These are phyloP conservation scores for Scorias spongiosa DNA, from an alignment of 2,329 filamentous ascomycete genomes.

Conservation along the genomic window DNA sequence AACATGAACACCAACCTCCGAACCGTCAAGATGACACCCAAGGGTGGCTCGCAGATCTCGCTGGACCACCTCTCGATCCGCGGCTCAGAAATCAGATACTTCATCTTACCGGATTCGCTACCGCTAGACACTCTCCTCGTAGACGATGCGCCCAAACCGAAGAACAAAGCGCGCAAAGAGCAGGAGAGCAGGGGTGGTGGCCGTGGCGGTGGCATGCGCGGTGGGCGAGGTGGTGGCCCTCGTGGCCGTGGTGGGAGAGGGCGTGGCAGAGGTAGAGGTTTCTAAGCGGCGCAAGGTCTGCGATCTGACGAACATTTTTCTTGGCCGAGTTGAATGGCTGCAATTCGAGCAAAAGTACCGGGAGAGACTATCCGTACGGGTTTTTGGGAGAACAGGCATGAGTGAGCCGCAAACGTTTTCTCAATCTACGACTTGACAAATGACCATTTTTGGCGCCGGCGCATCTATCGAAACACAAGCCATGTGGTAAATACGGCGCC, in stretches of 20 bases:
- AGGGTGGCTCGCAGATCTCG: conserved; percentile 70
- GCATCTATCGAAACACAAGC: no score
- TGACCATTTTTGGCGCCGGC: no score
- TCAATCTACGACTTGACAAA: no score
- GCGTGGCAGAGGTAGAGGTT: background rate
- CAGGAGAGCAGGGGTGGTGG: conserved; percentile 28
- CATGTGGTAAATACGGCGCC: no score
- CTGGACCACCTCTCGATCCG: conserved; percentile 95
- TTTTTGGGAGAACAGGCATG: no score
- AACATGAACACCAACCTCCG: conserved; percentile 97
- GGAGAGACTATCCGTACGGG: no score
- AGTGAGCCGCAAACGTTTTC: no score
- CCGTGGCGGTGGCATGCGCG: conserved; percentile 34
- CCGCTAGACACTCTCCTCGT: conserved; percentile 90
- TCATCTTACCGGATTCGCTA: conserved; percentile 88
- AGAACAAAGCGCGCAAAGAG: conserved; percentile 99
- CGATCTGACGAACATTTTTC: no score
- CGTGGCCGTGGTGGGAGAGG: conserved; percentile 9
- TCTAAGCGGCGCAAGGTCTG: background rate
- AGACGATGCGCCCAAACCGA: conserved; percentile 93
- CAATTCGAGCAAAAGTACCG: no score
- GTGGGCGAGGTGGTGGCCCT: conserved; percentile 22
- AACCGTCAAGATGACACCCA: conserved; percentile 90
- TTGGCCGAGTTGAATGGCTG: no score
- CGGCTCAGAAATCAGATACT: conserved; percentile 90